Base-by-base conservation (phyloP, 495 filamentous ascomycete species). In the Lindgomyces ingoldianus region DNA sequence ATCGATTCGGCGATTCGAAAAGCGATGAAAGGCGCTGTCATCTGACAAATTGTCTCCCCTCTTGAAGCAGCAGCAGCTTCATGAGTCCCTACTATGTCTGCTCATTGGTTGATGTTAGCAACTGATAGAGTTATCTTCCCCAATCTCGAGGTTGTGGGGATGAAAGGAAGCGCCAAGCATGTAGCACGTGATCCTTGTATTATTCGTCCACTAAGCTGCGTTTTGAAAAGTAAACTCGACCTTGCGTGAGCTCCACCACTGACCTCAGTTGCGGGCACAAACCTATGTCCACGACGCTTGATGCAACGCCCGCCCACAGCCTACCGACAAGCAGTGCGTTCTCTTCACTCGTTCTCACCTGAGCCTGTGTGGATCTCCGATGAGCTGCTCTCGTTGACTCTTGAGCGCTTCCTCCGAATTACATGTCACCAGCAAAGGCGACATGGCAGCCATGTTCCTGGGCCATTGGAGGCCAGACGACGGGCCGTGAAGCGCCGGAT, bases 381-480 rank as follows among this genome's bases (percentile, higher is more conserved):
- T 24, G 55, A 68, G 1, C 49, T 65, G 24, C 60, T 71, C 39
- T 33, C 56, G 39, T 14, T 14, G 30, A 36, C 60, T 26, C 41
- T 65, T 25, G 36, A 58, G 49, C 59, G 54, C 14, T 68, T 68
- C 46, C 44, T 57, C 12, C 64, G 54, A 46, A 16, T 19, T 0
- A 6, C 30, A 33, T 64, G 44, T 42, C 14, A 26, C 10, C 60
- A 60, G 14, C 68, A 68, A 29, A 63, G 27, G 47, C 59, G 70
- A 16, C 45, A 68, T 68, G 70, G 70, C 57, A 70, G 70, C 64
- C 62, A 72, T 60, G 68, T 72, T 44, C 70, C 70, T 25, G 70
- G 70, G 42, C 70, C 70, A 58, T 63, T 72, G 67, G 70, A 72
- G 39, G 70, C 70, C 25, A 64, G 64, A 27, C 55, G 61, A 53